Evolutionary conservation across 139 green algal species (phyloP).

Genomic region (Asterochloris sp.): DNA sequence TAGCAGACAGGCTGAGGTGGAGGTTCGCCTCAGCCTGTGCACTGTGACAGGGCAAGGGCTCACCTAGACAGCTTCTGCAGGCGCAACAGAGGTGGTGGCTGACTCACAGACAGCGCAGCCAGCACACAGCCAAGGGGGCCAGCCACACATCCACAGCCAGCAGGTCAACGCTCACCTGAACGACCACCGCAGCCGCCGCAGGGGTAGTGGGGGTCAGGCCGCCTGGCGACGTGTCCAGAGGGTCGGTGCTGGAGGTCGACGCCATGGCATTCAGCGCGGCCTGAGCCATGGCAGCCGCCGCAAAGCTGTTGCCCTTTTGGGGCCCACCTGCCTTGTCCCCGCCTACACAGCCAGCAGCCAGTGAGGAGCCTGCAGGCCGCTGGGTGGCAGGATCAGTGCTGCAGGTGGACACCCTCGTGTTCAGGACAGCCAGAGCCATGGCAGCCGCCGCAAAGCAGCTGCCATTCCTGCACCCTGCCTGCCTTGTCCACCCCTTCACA

Average conservation of each 20-base stretch:
- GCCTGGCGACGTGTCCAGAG: background rate
- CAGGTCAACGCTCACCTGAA: conserved; percentile 5
- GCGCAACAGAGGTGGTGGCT: no score
- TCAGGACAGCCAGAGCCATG: conserved; percentile 21
- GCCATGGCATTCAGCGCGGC: conserved; percentile 25
- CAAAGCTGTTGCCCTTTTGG: conserved; percentile 7
- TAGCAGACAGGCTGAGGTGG: background rate
- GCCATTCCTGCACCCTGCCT: background rate
- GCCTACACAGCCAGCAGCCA: background rate
- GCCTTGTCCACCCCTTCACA: background rate
- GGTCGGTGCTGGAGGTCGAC: background rate
- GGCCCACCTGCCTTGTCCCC: background rate
- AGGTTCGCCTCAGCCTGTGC: background rate
- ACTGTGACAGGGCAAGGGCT: background rate
- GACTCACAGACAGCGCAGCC: no score
- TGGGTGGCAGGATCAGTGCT: background rate
- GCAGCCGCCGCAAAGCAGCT: conserved; percentile 16
- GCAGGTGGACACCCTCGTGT: conserved; percentile 3
- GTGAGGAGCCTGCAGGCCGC: background rate
- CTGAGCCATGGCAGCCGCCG: conserved; percentile 20
- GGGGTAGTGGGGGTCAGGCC: conserved; percentile 16
- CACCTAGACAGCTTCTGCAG: background rate
- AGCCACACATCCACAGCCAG: background rate
- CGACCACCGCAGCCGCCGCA: conserved; percentile 14
- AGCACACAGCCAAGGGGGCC: background rate